A percentile compares a stretch with the other conserved stretches of the same genome.
Evolutionary conservation across 2,329 filamentous ascomycete species (phyloP).

Genomic region (Sclerotiophoma versabilis): DNA sequence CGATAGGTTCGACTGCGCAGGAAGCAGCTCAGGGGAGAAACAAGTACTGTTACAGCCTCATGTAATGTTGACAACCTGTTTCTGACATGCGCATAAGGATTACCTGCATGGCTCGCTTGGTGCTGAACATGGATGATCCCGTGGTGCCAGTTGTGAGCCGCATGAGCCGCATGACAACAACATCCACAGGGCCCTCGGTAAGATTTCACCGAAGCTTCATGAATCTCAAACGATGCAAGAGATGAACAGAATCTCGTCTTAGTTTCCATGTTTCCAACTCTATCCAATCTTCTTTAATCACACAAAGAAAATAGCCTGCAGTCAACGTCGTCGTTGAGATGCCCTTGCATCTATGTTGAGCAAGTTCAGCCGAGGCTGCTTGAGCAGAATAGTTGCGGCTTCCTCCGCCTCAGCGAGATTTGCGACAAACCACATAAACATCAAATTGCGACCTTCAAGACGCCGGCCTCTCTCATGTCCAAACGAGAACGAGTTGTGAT

Average conservation of each 20-base stretch:
- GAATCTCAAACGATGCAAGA: background rate
- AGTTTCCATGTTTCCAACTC: background rate
- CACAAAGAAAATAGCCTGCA: background rate
- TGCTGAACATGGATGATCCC: conserved; percentile 16
- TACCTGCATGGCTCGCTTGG: conserved; percentile 15
- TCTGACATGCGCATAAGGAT: conserved; percentile 17
- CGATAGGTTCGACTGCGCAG: background rate
- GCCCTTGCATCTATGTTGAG: background rate
- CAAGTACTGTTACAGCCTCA: background rate
- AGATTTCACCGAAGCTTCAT: conserved; percentile 11
- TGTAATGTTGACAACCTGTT: conserved; percentile 5
- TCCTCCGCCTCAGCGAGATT: conserved; percentile 3
- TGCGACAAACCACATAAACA: background rate
- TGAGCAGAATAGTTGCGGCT: background rate
- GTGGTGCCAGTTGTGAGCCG: conserved; percentile 11
- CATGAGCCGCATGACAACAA: conserved; percentile 8
- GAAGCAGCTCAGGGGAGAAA: background rate
- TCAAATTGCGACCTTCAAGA: conserved; percentile 9
- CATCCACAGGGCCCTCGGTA: background rate
- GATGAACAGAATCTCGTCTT: background rate
- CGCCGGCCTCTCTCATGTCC: conserved; percentile 6
- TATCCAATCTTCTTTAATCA: background rate
- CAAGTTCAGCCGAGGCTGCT: conserved; percentile 3
- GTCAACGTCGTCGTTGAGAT: conserved; percentile 1
- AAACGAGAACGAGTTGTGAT: background rate